A percentile compares a stretch with the other conserved stretches of the same genome.
Conservation (phyloP, 345 rosid species). For the Aquilaria yunnanensis region DNA sequence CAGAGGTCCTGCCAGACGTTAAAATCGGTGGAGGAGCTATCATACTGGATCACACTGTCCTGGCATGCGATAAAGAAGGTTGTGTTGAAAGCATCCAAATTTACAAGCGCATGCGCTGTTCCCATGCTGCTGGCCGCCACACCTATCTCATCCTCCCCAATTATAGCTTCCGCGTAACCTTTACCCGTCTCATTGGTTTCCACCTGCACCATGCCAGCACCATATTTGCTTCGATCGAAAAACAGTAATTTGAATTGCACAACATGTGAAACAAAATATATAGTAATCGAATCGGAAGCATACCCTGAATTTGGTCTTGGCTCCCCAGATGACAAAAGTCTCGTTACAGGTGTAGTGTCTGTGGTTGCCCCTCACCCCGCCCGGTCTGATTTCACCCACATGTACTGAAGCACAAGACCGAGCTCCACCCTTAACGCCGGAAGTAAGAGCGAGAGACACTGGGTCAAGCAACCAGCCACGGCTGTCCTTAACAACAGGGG, state of each 20-base stretch:
- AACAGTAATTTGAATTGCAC: too few relatives aligned
- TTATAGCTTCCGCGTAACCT: conserved; percentile 54
- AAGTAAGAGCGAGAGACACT: conserved; percentile 41
- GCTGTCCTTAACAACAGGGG: conserved; percentile 37
- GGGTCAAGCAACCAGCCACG: conserved; percentile 84
- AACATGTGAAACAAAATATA: too few relatives aligned
- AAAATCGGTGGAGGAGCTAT: conserved; percentile 42
- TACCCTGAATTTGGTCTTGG: conserved; percentile 68
- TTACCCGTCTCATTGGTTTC: conserved; percentile 45
- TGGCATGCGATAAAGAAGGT: conserved; percentile 77
- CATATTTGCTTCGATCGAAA: too few relatives aligned
- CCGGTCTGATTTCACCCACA: conserved; percentile 67
- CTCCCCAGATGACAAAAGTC: conserved; percentile 83
- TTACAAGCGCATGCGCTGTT: conserved; percentile 63
- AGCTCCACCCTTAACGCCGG: conserved; percentile 57
- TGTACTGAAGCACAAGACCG: conserved; percentile 50
- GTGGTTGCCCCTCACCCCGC: conserved; percentile 68
- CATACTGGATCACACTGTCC: conserved; percentile 39
- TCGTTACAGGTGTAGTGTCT: conserved; percentile 68
- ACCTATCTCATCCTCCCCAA: conserved; percentile 59
- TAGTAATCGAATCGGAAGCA: neutral
- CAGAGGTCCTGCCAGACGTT: conserved; percentile 58
- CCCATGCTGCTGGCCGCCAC: conserved; percentile 67
- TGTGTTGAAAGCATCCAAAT: conserved; percentile 42
- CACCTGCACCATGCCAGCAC: conserved; percentile 39